These are phyloP conservation scores for Carpinus viminea DNA, from an alignment of 306 rosid genomes.

Conservation along the genomic window DNA sequence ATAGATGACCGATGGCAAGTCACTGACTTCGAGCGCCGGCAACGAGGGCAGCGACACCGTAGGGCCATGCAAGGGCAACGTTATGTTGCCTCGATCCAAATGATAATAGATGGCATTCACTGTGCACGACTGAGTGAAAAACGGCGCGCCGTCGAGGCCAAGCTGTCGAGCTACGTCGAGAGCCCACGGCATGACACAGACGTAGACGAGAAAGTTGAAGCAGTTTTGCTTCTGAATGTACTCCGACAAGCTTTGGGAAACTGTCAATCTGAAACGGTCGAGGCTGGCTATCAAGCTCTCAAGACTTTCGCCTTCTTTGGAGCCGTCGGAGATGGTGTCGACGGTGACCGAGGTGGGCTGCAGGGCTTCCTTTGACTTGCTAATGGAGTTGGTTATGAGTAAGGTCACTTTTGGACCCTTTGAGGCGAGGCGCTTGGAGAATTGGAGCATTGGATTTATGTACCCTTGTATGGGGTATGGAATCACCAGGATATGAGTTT, in stretches of 20 bases:
- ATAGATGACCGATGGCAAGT: conserved; percentile 9
- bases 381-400: conserved; percentile 5
- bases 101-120: conserved; percentile 16
- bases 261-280: background rate
- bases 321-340: conserved; percentile 28
- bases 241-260: conserved; percentile 1
- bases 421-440: conserved; percentile 31
- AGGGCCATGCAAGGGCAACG: conserved; percentile 2
- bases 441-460: conserved; percentile 34
- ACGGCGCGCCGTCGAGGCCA: conserved; percentile 24
- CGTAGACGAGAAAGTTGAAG: conserved; percentile 20
- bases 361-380: background rate
- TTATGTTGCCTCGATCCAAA: background rate
- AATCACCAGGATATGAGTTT: conserved; percentile 12
- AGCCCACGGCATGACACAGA: conserved; percentile 25
- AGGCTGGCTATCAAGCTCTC: background rate
- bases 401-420: conserved; percentile 27
- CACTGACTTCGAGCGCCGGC: conserved; percentile 3
- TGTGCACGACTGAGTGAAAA: conserved; percentile 29
- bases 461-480: conserved; percentile 33
- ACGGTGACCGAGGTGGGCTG: background rate
- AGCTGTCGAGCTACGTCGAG: conserved; percentile 25
- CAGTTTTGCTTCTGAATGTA: background rate
- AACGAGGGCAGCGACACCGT: conserved; percentile 14
- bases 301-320: background rate